Percentiles rank a stretch among this genome's conserved stretches.
Evolutionary conservation across 108 stramenopile genomes (phyloP).

Genomic region (Epithemia pelagica): DNA sequence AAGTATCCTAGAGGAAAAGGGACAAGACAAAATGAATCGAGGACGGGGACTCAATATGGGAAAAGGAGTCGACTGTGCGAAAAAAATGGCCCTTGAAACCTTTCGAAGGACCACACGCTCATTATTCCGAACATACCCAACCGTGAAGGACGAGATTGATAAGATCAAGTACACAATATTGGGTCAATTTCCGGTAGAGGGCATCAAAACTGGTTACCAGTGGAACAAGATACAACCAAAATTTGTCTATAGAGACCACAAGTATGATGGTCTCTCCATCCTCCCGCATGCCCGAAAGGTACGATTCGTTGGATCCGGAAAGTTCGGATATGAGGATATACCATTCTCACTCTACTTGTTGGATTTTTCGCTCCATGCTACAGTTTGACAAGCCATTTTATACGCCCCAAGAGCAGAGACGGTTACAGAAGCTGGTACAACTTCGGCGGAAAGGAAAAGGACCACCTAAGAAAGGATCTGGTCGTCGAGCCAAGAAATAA

Average conservation of each 20-base stretch:
- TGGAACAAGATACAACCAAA: slow-evolving; percentile 49
- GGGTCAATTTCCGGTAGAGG: slow-evolving; percentile 59
- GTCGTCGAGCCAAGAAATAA: slow-evolving; percentile 55
- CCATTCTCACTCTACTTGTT: no score
- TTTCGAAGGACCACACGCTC: not conserved
- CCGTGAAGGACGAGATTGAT: slow-evolving; percentile 35
- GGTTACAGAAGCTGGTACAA: slow-evolving; percentile 48
- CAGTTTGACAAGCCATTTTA: slow-evolving; percentile 23
- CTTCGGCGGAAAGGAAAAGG: slow-evolving; percentile 80
- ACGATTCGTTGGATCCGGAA: not conserved
- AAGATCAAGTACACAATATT: slow-evolving; percentile 61
- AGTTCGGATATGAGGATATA: no score
- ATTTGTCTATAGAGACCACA: slow-evolving; percentile 49
- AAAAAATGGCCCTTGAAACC: not conserved
- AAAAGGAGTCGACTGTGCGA: not conserved
- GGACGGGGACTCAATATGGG: no score
- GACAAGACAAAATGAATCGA: no score
- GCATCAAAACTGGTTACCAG: slow-evolving; percentile 44
- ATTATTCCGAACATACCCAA: slow-evolving; percentile 6
- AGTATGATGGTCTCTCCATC: no score
- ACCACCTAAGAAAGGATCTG: slow-evolving; percentile 84
- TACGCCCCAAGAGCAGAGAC: slow-evolving; percentile 61
- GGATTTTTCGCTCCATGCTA: no score
- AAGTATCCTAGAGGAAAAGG: no score
- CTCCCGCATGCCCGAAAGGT: not conserved